Conservation (phyloP, 805 yeast genomes). For the Hanseniaspora guilliermondii region DNA sequence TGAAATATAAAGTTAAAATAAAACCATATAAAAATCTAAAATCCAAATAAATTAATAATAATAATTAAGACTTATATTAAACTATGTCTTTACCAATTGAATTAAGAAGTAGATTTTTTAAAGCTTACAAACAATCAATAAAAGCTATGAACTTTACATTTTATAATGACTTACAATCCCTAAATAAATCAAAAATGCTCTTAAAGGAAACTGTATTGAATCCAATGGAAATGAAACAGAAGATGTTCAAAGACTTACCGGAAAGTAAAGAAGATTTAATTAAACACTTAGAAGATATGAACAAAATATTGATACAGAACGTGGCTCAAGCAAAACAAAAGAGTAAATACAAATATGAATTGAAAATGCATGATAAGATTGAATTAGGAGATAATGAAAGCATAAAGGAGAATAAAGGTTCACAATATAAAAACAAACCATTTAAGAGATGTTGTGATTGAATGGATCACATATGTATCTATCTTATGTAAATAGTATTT, state of each 20-base stretch:
- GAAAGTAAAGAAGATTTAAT: conserved; percentile 43
- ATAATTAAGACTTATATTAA: no score
- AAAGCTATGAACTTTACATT: conserved; percentile 58
- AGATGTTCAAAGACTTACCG: conserved; percentile 30
- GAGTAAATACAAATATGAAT: conserved; percentile 22
- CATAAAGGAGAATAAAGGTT: conserved; percentile 41
- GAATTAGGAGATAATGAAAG: conserved; percentile 87
- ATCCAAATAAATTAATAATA: no score
- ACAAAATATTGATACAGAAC: conserved; percentile 53
- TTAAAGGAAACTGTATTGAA: conserved; percentile 38
- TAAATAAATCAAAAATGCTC: conserved; percentile 48
- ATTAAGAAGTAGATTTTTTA: conserved; percentile 24
- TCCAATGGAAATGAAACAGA: conserved; percentile 16
- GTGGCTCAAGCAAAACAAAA: conserved; percentile 49
- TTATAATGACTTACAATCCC: conserved; percentile 31
- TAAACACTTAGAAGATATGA: conserved; percentile 54
- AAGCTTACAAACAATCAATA: conserved; percentile 54
- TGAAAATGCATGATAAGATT: conserved; percentile 67
- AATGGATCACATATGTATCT: background rate
- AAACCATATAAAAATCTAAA: background rate
- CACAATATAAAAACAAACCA: conserved; percentile 32
- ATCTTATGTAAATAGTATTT: background rate
- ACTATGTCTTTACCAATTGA: conserved; percentile 4
- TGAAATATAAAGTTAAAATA: background rate
- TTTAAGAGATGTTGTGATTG: conserved; percentile 47